A percentile compares a stretch with the other conserved stretches of the same genome.
These are phyloP conservation scores for Pythium angustatum DNA, from an alignment of 352 stramenopile species.

Conservation along the genomic window DNA sequence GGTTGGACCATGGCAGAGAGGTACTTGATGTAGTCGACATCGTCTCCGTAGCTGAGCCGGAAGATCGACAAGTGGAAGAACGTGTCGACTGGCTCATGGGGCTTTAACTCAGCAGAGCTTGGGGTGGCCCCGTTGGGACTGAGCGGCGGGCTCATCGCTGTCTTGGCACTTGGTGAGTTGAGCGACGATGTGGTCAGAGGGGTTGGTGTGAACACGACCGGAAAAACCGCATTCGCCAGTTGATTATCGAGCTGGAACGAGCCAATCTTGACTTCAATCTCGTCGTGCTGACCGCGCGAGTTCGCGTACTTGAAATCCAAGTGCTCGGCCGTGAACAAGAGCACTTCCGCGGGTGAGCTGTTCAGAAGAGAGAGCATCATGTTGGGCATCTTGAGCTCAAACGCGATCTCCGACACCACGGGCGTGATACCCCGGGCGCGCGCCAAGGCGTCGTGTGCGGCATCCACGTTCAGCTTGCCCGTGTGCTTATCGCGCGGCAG, in stretches of 20 bases:
- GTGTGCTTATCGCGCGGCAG: conserved; percentile 67
- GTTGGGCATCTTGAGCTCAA: conserved; percentile 60
- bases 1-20: conserved; percentile 83
- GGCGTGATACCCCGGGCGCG: conserved; percentile 22
- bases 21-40: conserved; percentile 89
- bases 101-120: conserved; percentile 17
- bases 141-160: conserved; percentile 14
- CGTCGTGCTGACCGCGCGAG: conserved; percentile 70
- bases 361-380: conserved; percentile 80
- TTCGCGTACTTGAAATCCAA: conserved; percentile 70
- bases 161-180: conserved; percentile 25
- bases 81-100: conserved; percentile 27
- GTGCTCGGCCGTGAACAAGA: conserved; percentile 70
- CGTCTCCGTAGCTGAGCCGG: conserved; percentile 74
- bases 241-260: conserved; percentile 88
- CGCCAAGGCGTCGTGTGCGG: background rate
- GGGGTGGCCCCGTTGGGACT: conserved; percentile 9
- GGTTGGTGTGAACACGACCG: conserved; percentile 78
- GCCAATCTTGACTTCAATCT: conserved; percentile 81
- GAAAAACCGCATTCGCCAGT: conserved; percentile 68
- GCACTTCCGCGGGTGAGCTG: conserved; percentile 63
- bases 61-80: conserved; percentile 84
- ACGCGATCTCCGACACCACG: conserved; percentile 52
- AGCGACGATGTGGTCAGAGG: conserved; percentile 39
- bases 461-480: conserved; percentile 41